Conservation (phyloP, 1,284 basidiomycete species). For the Cutaneotrichosporon daszewskae region DNA sequence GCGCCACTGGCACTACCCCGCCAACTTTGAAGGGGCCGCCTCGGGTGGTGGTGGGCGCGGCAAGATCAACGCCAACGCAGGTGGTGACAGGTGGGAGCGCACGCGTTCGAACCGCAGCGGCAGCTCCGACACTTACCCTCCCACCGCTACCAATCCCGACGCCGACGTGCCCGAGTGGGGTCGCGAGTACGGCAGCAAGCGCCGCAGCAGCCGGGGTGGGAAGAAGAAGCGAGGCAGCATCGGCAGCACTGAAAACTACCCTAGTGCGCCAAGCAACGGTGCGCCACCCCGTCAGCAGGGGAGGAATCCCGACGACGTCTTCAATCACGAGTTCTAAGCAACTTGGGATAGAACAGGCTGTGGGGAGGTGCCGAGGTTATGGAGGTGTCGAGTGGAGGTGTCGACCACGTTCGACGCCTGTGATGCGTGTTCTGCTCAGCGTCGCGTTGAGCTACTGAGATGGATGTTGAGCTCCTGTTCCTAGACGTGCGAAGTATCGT, state of each 20-base stretch:
- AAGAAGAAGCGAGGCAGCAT: slow-evolving; percentile 15
- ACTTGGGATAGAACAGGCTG: no score
- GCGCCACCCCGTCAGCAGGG: no score
- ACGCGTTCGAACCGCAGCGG: slow-evolving; percentile 22
- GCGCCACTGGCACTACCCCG: slow-evolving; percentile 47
- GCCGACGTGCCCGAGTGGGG: slow-evolving; percentile 49
- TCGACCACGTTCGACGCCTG: no score
- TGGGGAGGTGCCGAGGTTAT: no score
- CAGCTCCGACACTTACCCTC: slow-evolving; percentile 28
- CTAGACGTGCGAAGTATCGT: no score
- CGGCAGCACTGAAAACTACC: background rate
- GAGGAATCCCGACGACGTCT: slow-evolving; percentile 28
- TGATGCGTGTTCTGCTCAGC: no score
- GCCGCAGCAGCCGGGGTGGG: slow-evolving; percentile 20
- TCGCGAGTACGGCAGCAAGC: slow-evolving; percentile 44
- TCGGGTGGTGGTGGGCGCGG: slow-evolving; percentile 30
- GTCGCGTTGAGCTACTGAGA: no score
- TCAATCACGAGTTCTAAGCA: slow-evolving; percentile 37
- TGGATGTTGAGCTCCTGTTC: no score
- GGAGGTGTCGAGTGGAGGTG: no score
- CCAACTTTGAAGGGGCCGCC: slow-evolving; percentile 48
- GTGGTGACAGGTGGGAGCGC: slow-evolving; percentile 36
- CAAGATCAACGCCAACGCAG: slow-evolving; percentile 12
- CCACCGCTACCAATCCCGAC: slow-evolving; percentile 28
- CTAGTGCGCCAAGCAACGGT: no score